Conservation (phyloP, 2,329 filamentous ascomycete species). For the Xylaria sp. region DNA sequence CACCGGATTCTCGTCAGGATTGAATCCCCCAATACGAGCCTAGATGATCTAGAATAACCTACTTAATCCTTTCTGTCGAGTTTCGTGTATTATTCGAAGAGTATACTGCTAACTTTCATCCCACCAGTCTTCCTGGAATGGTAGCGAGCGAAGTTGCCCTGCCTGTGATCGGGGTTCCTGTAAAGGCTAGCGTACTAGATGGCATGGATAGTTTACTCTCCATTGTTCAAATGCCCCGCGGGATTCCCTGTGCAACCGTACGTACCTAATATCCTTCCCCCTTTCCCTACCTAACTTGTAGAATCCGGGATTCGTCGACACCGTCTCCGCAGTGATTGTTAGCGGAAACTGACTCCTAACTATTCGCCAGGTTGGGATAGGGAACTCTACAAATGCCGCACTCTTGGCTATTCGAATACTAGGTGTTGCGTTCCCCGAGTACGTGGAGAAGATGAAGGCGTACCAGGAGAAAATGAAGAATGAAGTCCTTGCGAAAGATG, state of each 20-base stretch:
- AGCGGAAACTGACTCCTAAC: slow-evolving; percentile 11
- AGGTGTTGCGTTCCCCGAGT: slow-evolving; percentile 65
- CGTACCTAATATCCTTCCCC: neutral
- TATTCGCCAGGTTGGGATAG: slow-evolving; percentile 70
- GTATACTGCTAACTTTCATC: slow-evolving; percentile 11
- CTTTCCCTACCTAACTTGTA: neutral
- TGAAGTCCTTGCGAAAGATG: slow-evolving; percentile 60
- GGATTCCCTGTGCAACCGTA: slow-evolving; percentile 75
- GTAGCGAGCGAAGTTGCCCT: slow-evolving; percentile 67
- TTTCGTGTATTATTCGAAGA: neutral
- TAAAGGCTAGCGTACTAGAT: slow-evolving; percentile 78
- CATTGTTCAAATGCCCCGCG: slow-evolving; percentile 82
- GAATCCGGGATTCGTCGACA: neutral
- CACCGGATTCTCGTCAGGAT: neutral
- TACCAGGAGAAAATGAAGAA: slow-evolving; percentile 72
- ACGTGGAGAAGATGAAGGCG: slow-evolving; percentile 66
- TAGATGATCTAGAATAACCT: neutral
- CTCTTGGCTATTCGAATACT: slow-evolving; percentile 77
- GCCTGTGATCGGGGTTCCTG: slow-evolving; percentile 81
- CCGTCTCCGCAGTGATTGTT: neutral
- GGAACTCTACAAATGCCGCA: slow-evolving; percentile 82
- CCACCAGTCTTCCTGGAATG: slow-evolving; percentile 39
- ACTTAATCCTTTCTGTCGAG: neutral
- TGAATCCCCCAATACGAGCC: neutral
- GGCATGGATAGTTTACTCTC: slow-evolving; percentile 77